These are phyloP conservation scores for Cupressus sempervirens DNA, from an alignment of 75 land plant genomes.

Conservation along the genomic window DNA sequence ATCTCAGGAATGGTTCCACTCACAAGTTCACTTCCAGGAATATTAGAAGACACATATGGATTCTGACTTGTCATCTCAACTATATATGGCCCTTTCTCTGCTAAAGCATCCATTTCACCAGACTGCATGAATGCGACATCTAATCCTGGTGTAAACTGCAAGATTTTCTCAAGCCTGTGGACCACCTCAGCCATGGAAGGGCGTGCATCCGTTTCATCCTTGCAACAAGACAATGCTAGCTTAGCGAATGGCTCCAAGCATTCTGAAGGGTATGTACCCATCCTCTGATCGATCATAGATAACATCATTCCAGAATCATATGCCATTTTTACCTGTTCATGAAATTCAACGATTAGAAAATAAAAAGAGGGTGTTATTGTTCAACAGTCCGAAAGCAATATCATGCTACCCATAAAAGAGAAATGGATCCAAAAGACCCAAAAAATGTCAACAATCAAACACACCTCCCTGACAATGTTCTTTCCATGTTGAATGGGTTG, in stretches of 20 bases:
- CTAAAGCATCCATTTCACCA: background rate
- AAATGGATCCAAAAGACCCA: background rate
- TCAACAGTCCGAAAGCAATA: background rate
- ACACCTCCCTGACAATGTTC: constrained; percentile 91
- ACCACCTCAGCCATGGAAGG: constrained; percentile 76
- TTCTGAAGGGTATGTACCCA: constrained; percentile 63
- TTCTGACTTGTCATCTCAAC: background rate
- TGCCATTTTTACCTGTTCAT: constrained; percentile 62
- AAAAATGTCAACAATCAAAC: background rate
- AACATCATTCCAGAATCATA: constrained; percentile 47
- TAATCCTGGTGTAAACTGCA: constrained; percentile 26
- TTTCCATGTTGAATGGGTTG: constrained; percentile 78
- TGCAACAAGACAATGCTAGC: constrained; percentile 66
- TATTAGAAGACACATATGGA: constrained; percentile 19
- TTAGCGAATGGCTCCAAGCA: constrained; percentile 48
- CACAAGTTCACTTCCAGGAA: constrained; percentile 27
- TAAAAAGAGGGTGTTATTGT: background rate
- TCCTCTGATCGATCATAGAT: constrained; percentile 56
- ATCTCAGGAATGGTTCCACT: constrained; percentile 28
- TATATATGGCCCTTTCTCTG: background rate
- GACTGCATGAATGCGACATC: constrained; percentile 4
- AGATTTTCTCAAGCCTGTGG: constrained; percentile 51
- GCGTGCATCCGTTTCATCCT: constrained; percentile 45
- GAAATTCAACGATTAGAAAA: background rate
- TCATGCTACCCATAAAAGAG: background rate